Percentiles rank a stretch among this genome's conserved stretches.
Conservation (phyloP, 2,329 filamentous ascomycete genomes). For the Ascomycota sp. region DNA sequence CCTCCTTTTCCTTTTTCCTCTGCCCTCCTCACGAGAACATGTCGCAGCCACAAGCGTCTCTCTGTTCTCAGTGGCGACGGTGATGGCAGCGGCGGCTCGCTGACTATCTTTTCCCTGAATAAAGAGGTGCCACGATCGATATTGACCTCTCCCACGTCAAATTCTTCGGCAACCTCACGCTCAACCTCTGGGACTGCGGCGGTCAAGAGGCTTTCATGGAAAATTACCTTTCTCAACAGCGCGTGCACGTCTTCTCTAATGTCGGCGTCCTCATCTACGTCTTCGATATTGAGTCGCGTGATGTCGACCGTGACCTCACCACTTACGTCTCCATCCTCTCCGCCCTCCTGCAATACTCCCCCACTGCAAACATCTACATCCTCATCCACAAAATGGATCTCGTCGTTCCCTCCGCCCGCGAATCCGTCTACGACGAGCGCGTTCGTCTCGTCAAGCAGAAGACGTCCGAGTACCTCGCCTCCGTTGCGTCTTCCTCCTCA, state of each 20-base stretch:
- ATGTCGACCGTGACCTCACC: conserved; percentile 79
- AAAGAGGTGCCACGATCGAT: conserved; percentile 78
- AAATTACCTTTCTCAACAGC: conserved; percentile 90
- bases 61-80: neutral
- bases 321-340: conserved; percentile 83
- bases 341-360: conserved; percentile 70
- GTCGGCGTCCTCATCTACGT: conserved; percentile 97
- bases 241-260: conserved; percentile 88
- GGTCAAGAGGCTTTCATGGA: conserved; percentile 98
- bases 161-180: conserved; percentile 90
- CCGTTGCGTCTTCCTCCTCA: neutral
- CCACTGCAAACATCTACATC: conserved; percentile 69
- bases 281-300: conserved; percentile 92
- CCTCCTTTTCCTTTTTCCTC: neutral
- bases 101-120: neutral
- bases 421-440: conserved; percentile 68
- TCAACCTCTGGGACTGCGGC: conserved; percentile 98
- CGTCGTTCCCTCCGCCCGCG: conserved; percentile 59
- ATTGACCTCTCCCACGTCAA: conserved; percentile 97
- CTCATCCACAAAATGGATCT: conserved; percentile 99
- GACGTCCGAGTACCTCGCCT: conserved; percentile 33
- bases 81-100: too few species aligned
- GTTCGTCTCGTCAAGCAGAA: conserved; percentile 57
- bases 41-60: neutral
- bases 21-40: neutral